Evolutionary conservation across 805 yeast genomes (phyloP), one percentile per base, ranked within the genome.

Genomic region (Kregervanrija pseudodelftensis): DNA sequence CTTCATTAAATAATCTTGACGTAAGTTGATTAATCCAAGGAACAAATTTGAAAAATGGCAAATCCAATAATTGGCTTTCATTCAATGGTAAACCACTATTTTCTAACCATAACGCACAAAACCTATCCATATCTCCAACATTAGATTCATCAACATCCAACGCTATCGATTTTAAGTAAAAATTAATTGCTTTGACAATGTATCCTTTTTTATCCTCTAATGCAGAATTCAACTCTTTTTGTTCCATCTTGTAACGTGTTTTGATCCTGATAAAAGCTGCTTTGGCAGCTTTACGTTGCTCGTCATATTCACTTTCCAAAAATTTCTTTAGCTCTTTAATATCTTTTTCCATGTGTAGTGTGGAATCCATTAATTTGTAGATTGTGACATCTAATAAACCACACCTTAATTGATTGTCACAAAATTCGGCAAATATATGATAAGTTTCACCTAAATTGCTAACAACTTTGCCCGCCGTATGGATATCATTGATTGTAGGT

Each of bases 11-110:
- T 12, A 90, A 57, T 44, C 93, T 69, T 0, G 97, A 86, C 3
- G 85, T 70, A 38, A 90, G 69, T 58, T 90, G 98, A 47, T 83
- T 81, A 33, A 82, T 69, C 96, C 97, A 90, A 0, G 88, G 76
- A 5, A 86, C 69, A 43, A 88, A 76, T 52, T 81, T 81, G 56
- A 69, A 68, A 11, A 75, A 68, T 0, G 95, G 84, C 14, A 86
- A 62, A 0, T 41, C 40, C 0, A 55, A 41, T 2, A 82, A 55
- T 4, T 66, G 63, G 2, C 57, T 52, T 11, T 55, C 54, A 9
- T 85, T 66, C 8, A 63, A 52, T 4, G 33, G 12, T 9, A 52
- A 49, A 12, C 47, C 48, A 8, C 52, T 51, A 45, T 78, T 73
- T 48, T 82, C 85, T 35, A 91, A 68, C 95, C 97, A 91, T 10